phyloP scores from a whole-genome alignment of 148 eudicot genomes.

The Dianthus caryophyllus region DNA sequence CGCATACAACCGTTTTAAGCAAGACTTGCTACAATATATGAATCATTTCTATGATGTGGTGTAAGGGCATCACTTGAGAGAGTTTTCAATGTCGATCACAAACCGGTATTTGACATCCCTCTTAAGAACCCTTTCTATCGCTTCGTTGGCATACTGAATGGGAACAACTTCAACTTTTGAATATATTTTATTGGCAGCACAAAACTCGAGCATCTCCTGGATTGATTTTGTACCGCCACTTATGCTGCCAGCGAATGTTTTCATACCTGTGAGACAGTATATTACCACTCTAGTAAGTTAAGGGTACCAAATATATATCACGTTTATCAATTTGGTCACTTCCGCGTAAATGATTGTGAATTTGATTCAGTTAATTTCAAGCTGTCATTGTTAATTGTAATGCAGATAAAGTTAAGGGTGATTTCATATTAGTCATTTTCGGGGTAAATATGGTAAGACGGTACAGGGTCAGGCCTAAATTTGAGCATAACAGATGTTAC shows the following conservation, averaged over 20 bases:
- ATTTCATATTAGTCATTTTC: no score
- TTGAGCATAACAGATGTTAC: no score
- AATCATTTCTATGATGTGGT: not conserved
- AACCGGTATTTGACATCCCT: constrained; percentile 74
- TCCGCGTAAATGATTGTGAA: no score
- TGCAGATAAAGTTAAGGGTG: no score
- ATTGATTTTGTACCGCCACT: constrained; percentile 69
- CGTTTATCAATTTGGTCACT: no score
- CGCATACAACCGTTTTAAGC: not conserved
- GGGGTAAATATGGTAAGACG: no score
- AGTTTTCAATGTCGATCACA: constrained; percentile 73
- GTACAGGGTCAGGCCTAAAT: no score
- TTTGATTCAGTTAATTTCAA: no score
- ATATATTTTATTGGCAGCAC: constrained; percentile 53
- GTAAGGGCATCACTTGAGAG: constrained; percentile 40
- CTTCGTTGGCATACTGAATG: constrained; percentile 66
- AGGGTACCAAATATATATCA: no score
- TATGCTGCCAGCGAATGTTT: constrained; percentile 53
- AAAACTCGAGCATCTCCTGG: constrained; percentile 74
- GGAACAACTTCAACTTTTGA: constrained; percentile 67
- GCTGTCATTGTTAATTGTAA: no score
- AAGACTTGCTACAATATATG: not conserved
- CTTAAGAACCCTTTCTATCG: constrained; percentile 60
- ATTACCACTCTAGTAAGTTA: no score
- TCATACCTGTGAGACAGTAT: constrained; percentile 41